Evolutionary conservation across 345 rosid genomes (phyloP).

Genomic region (Pistacia vera): DNA sequence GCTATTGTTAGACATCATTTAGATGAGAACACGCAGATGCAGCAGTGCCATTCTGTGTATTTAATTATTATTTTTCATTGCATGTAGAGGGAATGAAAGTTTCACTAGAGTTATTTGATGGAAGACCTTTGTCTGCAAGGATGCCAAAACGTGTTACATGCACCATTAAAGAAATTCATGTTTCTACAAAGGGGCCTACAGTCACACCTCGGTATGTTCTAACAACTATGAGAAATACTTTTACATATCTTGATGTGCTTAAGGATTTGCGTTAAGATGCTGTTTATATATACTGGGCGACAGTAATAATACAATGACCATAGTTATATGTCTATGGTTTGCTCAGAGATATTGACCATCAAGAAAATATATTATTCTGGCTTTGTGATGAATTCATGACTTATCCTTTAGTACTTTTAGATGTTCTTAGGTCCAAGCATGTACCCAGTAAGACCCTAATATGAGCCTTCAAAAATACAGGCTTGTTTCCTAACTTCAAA

Average conservation of each 20-base stretch:
- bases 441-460: not conserved
- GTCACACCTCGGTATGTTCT: conserved; percentile 71
- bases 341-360: not conserved
- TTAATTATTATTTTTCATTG: conserved; percentile 15
- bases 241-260: not conserved
- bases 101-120: conserved; percentile 69
- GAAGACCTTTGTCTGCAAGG: conserved; percentile 71
- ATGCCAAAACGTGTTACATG: conserved; percentile 82
- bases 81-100: conserved; percentile 88
- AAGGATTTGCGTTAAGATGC: not conserved
- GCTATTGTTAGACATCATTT: not conserved
- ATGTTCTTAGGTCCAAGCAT: not conserved
- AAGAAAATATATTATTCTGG: not conserved
- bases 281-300: not conserved
- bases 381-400: not conserved
- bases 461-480: not conserved
- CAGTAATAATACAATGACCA: not conserved
- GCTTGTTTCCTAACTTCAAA: not conserved
- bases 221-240: not conserved
- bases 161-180: conserved; percentile 68
- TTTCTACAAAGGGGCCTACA: conserved; percentile 64
- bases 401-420: not conserved
- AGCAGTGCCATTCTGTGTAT: not conserved
- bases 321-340: not conserved
- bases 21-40: too few relatives aligned